These are phyloP conservation scores for Rosellinia necatrix DNA, from an alignment of 2,329 filamentous ascomycete genomes.

Conservation along the genomic window DNA sequence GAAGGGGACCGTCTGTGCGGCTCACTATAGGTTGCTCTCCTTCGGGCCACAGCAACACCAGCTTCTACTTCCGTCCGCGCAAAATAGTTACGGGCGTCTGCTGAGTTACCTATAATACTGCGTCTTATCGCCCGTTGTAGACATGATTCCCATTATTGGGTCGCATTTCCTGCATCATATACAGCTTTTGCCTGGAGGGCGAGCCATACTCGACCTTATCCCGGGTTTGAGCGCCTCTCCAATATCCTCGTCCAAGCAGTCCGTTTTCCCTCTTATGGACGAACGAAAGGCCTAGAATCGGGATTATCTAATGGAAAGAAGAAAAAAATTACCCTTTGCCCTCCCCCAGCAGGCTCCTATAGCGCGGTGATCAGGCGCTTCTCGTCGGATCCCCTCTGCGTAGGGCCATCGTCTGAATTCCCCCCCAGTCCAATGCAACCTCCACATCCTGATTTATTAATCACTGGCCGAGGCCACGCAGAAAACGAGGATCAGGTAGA, in stretches of 20 bases:
- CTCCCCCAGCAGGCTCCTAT: background rate
- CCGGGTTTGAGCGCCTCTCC: slow-evolving; percentile 20
- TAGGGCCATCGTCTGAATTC: slow-evolving; percentile 10
- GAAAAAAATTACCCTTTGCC: background rate
- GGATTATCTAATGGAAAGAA: background rate
- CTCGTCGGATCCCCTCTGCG: slow-evolving; percentile 21
- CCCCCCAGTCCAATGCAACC: slow-evolving; percentile 15
- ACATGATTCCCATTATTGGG: slow-evolving; percentile 15
- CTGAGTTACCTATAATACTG: slow-evolving; percentile 5
- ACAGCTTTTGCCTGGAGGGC: slow-evolving; percentile 19
- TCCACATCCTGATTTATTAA: slow-evolving; percentile 11
- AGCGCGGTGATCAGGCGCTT: slow-evolving; percentile 19
- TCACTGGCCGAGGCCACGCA: slow-evolving; percentile 16
- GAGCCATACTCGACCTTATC: slow-evolving; percentile 15
- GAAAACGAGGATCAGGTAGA: slow-evolving; percentile 16
- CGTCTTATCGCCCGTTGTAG: slow-evolving; percentile 6
- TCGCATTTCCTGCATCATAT: slow-evolving; percentile 23
- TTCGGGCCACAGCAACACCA: slow-evolving; percentile 16
- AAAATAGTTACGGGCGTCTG: slow-evolving; percentile 9
- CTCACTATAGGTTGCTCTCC: slow-evolving; percentile 23
- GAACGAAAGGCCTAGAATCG: background rate
- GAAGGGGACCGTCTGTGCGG: slow-evolving; percentile 20
- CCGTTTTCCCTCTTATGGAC: slow-evolving; percentile 20
- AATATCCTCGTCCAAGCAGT: slow-evolving; percentile 12
- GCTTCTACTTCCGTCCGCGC: slow-evolving; percentile 16